Evolutionary conservation across 1,139 yeast species (phyloP).

Genomic region (Wickerhamomyces sp.): DNA sequence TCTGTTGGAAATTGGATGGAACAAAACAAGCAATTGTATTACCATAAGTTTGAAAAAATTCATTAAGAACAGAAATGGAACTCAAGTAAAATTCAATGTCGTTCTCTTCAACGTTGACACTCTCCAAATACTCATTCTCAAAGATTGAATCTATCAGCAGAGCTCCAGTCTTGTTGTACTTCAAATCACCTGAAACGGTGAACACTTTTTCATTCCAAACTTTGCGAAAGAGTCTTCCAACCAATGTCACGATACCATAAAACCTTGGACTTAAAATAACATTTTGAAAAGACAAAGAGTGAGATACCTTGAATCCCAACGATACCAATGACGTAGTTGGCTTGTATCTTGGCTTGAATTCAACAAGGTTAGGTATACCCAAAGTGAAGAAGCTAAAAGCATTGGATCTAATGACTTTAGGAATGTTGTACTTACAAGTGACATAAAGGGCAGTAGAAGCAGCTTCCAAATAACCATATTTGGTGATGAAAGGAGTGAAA

Average conservation of each 20-base stretch:
- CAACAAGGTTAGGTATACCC: constrained; percentile 33
- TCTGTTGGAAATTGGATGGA: constrained; percentile 34
- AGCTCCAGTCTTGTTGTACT: constrained; percentile 34
- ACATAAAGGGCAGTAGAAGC: constrained; percentile 83
- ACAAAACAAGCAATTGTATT: constrained; percentile 59
- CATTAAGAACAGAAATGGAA: constrained; percentile 49
- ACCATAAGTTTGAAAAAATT: constrained; percentile 51
- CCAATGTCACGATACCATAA: constrained; percentile 80
- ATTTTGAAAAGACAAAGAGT: constrained; percentile 42
- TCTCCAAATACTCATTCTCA: constrained; percentile 23
- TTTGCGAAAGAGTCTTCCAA: constrained; percentile 72
- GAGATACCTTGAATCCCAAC: background rate
- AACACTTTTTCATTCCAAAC: constrained; percentile 77
- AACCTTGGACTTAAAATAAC: constrained; percentile 88
- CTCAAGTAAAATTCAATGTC: constrained; percentile 65
- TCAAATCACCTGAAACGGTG: constrained; percentile 37
- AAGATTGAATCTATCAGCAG: constrained; percentile 24
- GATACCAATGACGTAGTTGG: constrained; percentile 3
- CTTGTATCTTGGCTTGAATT: constrained; percentile 29
- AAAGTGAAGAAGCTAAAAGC: constrained; percentile 34
- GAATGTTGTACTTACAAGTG: constrained; percentile 66
- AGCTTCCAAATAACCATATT: constrained; percentile 68
- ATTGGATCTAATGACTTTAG: constrained; percentile 41
- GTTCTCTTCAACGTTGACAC: constrained; percentile 37
- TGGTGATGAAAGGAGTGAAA: constrained; percentile 42